Percentiles rank a stretch among this genome's conserved stretches.
These are phyloP conservation scores for Lippia alba DNA, from an alignment of 305 asterid species.

Conservation along the genomic window DNA sequence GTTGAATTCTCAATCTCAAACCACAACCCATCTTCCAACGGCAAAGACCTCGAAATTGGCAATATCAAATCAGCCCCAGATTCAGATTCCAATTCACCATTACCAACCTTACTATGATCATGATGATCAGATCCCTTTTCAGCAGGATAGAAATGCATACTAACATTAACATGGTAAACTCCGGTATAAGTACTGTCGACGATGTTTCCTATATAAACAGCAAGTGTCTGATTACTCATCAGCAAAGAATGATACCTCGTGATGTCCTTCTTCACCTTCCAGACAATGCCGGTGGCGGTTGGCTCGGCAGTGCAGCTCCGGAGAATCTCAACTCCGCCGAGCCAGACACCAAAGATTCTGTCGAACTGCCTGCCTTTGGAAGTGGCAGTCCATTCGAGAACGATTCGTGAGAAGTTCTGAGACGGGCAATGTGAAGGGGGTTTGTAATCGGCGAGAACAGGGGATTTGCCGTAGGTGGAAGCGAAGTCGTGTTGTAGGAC, in stretches of 20 bases:
- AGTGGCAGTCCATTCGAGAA: slow-evolving; percentile 79
- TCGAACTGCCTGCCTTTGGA: slow-evolving; percentile 88
- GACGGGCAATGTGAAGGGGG: slow-evolving; percentile 69
- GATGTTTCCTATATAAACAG: slow-evolving; percentile 73
- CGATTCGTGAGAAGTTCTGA: slow-evolving; percentile 55
- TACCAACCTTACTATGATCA: slow-evolving; percentile 2
- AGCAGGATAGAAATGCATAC: slow-evolving; percentile 74
- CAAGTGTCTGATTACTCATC: slow-evolving; percentile 56
- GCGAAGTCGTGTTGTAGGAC: slow-evolving; percentile 77
- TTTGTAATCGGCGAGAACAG: slow-evolving; percentile 62
- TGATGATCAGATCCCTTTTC: slow-evolving; percentile 13
- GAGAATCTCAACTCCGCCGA: slow-evolving; percentile 88
- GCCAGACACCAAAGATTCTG: slow-evolving; percentile 88
- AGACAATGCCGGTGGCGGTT: slow-evolving; percentile 59
- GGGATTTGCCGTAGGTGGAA: slow-evolving; percentile 69
- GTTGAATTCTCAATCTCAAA: slow-evolving; percentile 67
- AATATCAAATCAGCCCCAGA: slow-evolving; percentile 71
- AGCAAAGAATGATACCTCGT: slow-evolving; percentile 81
- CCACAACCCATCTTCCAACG: slow-evolving; percentile 87
- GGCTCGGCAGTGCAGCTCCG: slow-evolving; percentile 96
- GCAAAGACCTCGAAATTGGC: slow-evolving; percentile 77
- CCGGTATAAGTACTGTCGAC: slow-evolving; percentile 83
- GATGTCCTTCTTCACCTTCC: slow-evolving; percentile 82
- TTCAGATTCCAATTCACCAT: slow-evolving; percentile 18
- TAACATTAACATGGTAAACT: slow-evolving; percentile 71